Conservation (phyloP, 163 green algal species). For the Scenedesmus sp. region DNA sequence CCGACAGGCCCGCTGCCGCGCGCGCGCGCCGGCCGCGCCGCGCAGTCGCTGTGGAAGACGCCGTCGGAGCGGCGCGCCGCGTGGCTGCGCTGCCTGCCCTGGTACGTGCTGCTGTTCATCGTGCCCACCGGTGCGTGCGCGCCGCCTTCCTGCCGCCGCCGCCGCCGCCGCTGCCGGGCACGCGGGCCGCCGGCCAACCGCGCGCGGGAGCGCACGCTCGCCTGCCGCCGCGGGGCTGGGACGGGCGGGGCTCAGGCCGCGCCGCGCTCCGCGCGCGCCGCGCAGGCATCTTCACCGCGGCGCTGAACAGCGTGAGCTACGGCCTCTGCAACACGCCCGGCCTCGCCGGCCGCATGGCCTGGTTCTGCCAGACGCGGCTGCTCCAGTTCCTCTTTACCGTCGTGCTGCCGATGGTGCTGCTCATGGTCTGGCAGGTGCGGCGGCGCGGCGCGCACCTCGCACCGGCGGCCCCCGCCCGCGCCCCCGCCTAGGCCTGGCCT, state of each 20-base stretch:
- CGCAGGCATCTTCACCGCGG: conserved; percentile 39
- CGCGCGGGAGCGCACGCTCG: too few relatives aligned
- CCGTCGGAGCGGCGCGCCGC: not conserved
- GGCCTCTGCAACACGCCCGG: conserved; percentile 22
- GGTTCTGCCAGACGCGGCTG: conserved; percentile 33
- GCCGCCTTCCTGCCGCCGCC: not conserved
- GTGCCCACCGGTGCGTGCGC: conserved; percentile 30
- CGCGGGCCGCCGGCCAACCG: too few relatives aligned
- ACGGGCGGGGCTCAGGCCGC: too few relatives aligned
- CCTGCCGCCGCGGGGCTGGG: too few relatives aligned
- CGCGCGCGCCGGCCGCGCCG: too few relatives aligned
- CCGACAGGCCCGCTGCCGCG: too few relatives aligned
- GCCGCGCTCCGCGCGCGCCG: not conserved
- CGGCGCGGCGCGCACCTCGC: too few relatives aligned
- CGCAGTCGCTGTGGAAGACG: conserved; percentile 29
- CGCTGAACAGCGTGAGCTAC: conserved; percentile 40
- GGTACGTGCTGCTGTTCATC: conserved; percentile 36
- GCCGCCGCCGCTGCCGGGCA: too few relatives aligned
- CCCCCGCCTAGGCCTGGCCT: too few relatives aligned
- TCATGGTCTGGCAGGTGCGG: conserved; percentile 49
- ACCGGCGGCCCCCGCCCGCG: too few relatives aligned
- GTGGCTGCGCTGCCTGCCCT: conserved; percentile 6
- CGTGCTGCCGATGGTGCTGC: conserved; percentile 41
- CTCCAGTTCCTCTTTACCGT: conserved; percentile 47
- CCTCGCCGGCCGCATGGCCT: not conserved